Evolutionary conservation across 148 eudicot species (phyloP).

Genomic region (Amaranthus palmeri): DNA sequence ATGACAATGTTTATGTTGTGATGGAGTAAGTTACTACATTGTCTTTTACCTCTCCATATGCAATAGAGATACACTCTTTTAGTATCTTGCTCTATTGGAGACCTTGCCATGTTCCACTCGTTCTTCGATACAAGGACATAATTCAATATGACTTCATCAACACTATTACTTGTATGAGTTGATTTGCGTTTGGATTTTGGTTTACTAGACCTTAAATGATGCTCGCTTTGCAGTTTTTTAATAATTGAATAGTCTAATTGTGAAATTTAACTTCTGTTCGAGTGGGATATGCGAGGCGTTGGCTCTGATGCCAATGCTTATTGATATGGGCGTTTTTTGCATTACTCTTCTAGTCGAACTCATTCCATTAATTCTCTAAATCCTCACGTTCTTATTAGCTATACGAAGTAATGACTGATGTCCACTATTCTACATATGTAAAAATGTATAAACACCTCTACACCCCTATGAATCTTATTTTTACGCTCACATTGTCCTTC

Average conservation of each 20-base stretch:
- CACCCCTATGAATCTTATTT: not conserved
- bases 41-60: not conserved
- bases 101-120: not conserved
- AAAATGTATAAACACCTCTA: constrained; percentile 3
- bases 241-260: not conserved
- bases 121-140: not conserved
- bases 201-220: not conserved
- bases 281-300: not conserved
- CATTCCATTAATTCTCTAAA: not conserved
- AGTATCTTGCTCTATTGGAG: not conserved
- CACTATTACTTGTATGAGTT: not conserved
- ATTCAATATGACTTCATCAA: not conserved
- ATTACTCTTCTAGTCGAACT: not conserved
- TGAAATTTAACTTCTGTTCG: not conserved
- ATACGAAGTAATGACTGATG: not conserved
- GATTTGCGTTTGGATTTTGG: not conserved
- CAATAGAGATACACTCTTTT: constrained; percentile 18
- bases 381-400: not conserved
- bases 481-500: constrained; percentile 3
- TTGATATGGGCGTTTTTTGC: constrained; percentile 6
- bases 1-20: constrained; percentile 73
- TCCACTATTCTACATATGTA: constrained; percentile 9
- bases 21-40: constrained; percentile 73
- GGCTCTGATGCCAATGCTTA: not conserved
- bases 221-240: not conserved